Percentiles rank a stretch among this genome's conserved stretches.
Evolutionary conservation across 768 basidiomycete species (phyloP).

Genomic region (Sarcomyxa edulis): DNA sequence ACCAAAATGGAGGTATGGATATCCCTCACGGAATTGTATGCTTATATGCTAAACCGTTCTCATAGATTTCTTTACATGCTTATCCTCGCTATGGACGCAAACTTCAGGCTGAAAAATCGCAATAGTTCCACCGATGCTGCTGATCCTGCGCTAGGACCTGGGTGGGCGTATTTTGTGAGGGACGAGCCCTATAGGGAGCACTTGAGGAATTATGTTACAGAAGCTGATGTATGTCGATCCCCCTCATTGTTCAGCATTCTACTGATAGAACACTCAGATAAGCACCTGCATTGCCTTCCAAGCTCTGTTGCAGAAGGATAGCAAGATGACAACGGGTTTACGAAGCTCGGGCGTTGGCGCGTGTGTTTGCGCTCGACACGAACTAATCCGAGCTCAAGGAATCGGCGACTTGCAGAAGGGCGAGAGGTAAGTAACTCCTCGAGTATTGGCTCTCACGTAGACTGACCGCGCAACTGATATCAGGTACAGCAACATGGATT

Average conservation of each 20-base stretch:
- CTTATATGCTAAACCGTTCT: background rate
- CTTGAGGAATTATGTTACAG: conserved; percentile 3
- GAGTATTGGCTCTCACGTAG: background rate
- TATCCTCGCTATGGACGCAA: conserved; percentile 19
- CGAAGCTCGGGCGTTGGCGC: conserved; percentile 6
- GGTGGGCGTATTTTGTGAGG: conserved; percentile 17
- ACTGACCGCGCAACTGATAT: background rate
- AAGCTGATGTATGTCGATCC: background rate
- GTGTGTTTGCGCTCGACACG: conserved; percentile 6
- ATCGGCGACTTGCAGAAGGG: conserved; percentile 26
- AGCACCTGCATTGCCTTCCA: conserved; percentile 1
- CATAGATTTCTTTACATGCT: conserved; percentile 10
- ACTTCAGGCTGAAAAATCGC: conserved; percentile 20
- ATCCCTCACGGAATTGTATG: background rate
- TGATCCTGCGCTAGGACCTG: conserved; percentile 15
- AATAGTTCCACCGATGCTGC: conserved; percentile 12
- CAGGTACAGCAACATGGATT: conserved; percentile 18
- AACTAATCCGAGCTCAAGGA: conserved; percentile 5
- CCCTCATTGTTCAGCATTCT: background rate
- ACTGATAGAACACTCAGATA: background rate
- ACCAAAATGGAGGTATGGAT: background rate
- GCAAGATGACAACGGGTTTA: background rate
- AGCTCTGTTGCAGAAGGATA: conserved; percentile 4
- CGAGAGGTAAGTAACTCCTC: conserved; percentile 16
- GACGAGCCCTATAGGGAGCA: conserved; percentile 11